Evolutionary conservation across 163 green algal species (phyloP), one percentile per base, ranked within the genome.

Genomic region (Trebouxiophyceae sp.): DNA sequence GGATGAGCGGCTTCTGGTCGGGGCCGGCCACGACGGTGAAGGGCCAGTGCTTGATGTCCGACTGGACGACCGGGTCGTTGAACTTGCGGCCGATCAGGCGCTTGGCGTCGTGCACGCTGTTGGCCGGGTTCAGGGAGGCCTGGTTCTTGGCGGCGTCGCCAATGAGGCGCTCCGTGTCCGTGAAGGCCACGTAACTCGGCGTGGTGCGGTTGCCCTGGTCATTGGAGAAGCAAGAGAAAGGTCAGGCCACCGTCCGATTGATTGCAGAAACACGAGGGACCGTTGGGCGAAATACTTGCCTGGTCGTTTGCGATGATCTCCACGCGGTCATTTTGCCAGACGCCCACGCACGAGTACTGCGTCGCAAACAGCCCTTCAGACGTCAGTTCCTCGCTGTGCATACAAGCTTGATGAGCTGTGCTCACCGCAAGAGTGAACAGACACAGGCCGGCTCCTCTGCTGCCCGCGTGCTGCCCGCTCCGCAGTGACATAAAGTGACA

Each of bases 61-160:
- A 32, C 70, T 77, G 70, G 3, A 77, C 62, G 22, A 30, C 56
- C 23, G 70, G 71, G 61, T 96, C 89, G 22, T 66, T 72, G 79
- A 91, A 91, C 72, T 91, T 89, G 75, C 86, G 88, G 58, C 87
- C 87, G 65, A 95, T 95, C 8, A 95, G 72, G 28, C 88, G 72
- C 83, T 95, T 95, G 66, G 87, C 86, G 67, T 95, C 87, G 33
- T 91, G 92, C 16, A 95, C 84, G 33, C 87, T 94, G 81, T 95
- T 95, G 34, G 56, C 75, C 12, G 88, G 88, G 79, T 95, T 94
- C 78, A 92, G 85, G 28, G 87, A 83, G 28, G 85, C 79, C 60
- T 66, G 44, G 81, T 97, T 97, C 85, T 97, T 98, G 16, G 68
- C 68, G 66, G 68, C 68, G 32, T 74, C 68, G 29, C 68, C 68